Percentiles rank a stretch among this genome's conserved stretches.
Conservation (phyloP, 225 moss, liverwort and hornwort genomes). For the Antitrichia curtipendula region DNA sequence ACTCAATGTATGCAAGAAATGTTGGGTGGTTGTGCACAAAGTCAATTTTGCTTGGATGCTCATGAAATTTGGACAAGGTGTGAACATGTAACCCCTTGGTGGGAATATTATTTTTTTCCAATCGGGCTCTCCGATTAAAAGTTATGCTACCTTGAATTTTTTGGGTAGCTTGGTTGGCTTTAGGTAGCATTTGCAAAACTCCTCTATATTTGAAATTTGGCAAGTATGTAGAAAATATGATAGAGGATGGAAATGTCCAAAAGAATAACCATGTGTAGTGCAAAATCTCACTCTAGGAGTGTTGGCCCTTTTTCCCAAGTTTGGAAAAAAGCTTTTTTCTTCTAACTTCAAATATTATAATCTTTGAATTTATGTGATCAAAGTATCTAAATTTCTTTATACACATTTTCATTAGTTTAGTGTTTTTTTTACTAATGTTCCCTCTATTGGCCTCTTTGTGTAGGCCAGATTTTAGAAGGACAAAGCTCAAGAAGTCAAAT, state of each 20-base stretch:
- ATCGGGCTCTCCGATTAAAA: accelerated
- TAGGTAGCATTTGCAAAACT: background rate
- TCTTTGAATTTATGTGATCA: background rate
- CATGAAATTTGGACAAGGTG: background rate
- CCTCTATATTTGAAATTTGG: background rate
- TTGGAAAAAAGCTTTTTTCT: no score
- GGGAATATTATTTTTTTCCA: background rate
- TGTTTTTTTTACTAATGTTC: no score
- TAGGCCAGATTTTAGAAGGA: no score
- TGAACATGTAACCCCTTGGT: background rate
- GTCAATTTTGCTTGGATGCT: background rate
- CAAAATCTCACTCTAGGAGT: background rate
- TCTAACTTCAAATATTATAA: background rate
- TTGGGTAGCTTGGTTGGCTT: no score
- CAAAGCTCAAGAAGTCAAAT: no score
- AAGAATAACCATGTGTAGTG: background rate
- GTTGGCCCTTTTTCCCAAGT: no score
- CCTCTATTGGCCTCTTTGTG: no score
- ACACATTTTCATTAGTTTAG: no score
- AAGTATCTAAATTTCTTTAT: background rate
- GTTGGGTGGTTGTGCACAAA: no score
- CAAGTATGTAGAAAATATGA: background rate
- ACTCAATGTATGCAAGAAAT: no score
- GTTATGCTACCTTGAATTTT: background rate
- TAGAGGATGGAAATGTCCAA: background rate